Base-by-base conservation (phyloP, 2,329 filamentous ascomycete genomes). In the Moelleriella libera region DNA sequence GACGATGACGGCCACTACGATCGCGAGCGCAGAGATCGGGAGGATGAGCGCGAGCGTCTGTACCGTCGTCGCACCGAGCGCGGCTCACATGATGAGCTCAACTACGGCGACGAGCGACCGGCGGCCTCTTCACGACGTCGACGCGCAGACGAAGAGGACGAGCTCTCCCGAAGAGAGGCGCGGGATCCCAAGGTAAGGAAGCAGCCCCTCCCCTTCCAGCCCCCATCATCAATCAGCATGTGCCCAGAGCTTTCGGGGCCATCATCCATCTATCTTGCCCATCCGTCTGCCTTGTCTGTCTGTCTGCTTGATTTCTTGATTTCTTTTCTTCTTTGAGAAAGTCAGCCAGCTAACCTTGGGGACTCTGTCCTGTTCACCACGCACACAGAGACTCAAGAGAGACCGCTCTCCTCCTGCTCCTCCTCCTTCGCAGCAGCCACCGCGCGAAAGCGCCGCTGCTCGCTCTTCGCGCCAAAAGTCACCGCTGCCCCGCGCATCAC, bases 1-100 rank as follows among this genome's bases (percentile, higher is more conserved):
- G 76, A 80, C 48, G 79, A 82, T 41, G 72, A 78, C 45, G 76
- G 78, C 55, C 75, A 82, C 60, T 94, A 94, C 61, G 88, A 92
- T 50, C 83, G 87, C 47, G 90, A 95, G 65, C 78, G 89, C 47
- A 79, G 88, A 51, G 87, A 92, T 54, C 80, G 89, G 45, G 90
- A 97, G 61, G 85, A 88, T 55, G 89, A 96, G 63, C 80, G 90
- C 48, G 92, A 97, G 66, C 80, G 88, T 50, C 73, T 84, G 46
- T 96, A 95, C 64, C 82, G 88, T 49, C 85, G 89, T 55, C 87
- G 87, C 49, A 67, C 65, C 51, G 88, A 87, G 42, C 78, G 83
- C 56, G 83, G 84, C 55, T 82, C 82, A 55, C 81, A 88, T 51
- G 88, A 94, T 58, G 88, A 94, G 62, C 76, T 97, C 50, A 89